Evolutionary conservation across 2,329 filamentous ascomycete genomes (phyloP).

Genomic region (Incumbomyces delicatus): DNA sequence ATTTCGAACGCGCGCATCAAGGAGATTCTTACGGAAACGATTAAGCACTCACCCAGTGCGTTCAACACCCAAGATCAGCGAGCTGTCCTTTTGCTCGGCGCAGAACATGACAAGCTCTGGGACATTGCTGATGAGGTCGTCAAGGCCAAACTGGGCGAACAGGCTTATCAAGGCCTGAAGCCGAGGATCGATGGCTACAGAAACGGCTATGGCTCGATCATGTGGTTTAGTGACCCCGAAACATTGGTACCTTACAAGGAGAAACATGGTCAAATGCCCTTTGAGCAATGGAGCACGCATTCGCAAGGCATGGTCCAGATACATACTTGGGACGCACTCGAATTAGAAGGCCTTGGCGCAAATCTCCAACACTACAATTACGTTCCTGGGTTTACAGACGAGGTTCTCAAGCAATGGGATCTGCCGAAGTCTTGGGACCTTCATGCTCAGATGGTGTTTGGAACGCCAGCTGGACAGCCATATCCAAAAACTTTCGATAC

Average conservation of each 20-base stretch:
- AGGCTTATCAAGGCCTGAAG: constrained; percentile 6
- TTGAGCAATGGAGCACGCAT: constrained; percentile 67
- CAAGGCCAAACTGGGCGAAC: constrained; percentile 55
- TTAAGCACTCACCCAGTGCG: constrained; percentile 48
- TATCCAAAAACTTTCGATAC: constrained; percentile 15
- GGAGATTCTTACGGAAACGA: constrained; percentile 13
- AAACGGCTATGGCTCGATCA: constrained; percentile 65
- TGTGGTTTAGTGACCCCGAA: constrained; percentile 76
- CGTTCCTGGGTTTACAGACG: constrained; percentile 61
- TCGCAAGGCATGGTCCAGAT: constrained; percentile 62
- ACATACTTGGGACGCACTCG: constrained; percentile 69
- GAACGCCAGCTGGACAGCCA: constrained; percentile 25
- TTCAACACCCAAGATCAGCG: constrained; percentile 88
- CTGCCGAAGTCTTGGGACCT: constrained; percentile 65
- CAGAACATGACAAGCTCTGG: constrained; percentile 84
- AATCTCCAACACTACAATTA: constrained; percentile 88
- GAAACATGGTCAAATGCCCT: constrained; percentile 45
- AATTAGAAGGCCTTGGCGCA: constrained; percentile 72
- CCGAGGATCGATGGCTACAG: constrained; percentile 13
- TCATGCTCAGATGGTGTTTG: constrained; percentile 77
- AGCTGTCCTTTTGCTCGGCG: constrained; percentile 65
- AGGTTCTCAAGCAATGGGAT: constrained; percentile 59
- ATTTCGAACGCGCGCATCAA: constrained; percentile 16
- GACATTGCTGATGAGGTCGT: constrained; percentile 50
- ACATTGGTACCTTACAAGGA: constrained; percentile 51